phyloP scores from a whole-genome alignment of 305 asterid genomes.

The Withania somnifera region DNA sequence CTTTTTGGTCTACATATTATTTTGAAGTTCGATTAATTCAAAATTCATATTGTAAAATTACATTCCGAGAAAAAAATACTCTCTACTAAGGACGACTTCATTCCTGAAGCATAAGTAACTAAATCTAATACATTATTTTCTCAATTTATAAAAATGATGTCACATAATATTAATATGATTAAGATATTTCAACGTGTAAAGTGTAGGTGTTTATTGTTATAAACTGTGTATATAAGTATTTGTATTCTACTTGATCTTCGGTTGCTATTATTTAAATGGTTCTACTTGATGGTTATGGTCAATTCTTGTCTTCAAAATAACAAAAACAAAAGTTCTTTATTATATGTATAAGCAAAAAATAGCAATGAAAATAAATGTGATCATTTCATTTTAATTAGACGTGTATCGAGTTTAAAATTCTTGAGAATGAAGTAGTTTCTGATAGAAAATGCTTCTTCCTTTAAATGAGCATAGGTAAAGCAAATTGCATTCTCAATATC shows the following conservation, averaged over 20 bases:
- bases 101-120: too few species aligned
- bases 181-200: too few species aligned
- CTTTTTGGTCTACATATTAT: background rate
- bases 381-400: too few species aligned
- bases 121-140: too few species aligned
- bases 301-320: background rate
- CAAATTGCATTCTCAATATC: too few species aligned
- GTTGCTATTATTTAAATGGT: background rate
- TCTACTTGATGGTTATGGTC: background rate
- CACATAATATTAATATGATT: too few species aligned
- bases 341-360: background rate
- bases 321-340: background rate
- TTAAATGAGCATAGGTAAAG: background rate
- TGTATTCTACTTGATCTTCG: background rate
- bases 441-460: too few species aligned
- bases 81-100: background rate
- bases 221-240: background rate
- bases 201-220: background rate
- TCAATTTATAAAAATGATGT: too few species aligned
- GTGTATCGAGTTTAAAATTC: too few species aligned
- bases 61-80: too few species aligned
- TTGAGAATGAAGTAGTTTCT: too few species aligned
- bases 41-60: background rate
- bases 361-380: too few species aligned
- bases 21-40: background rate